A percentile compares a stretch with the other conserved stretches of the same genome.
Evolutionary conservation across 2,329 filamentous ascomycete genomes (phyloP).

Genomic region (Pseudopithomyces maydicus): DNA sequence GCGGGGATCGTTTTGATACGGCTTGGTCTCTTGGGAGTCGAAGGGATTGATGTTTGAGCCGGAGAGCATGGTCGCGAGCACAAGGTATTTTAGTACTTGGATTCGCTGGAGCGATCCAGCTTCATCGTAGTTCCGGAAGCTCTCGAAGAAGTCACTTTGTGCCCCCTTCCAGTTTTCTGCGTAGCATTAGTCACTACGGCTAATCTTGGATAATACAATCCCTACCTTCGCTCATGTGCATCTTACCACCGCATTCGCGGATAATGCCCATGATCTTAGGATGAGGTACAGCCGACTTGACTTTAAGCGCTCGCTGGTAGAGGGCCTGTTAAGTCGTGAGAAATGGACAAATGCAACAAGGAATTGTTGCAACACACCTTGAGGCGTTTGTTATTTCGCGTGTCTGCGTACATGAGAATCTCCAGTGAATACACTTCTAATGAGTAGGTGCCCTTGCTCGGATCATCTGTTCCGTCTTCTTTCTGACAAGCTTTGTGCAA

Average conservation of each 20-base stretch:
- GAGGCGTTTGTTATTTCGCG: constrained; percentile 94
- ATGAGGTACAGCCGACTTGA: constrained; percentile 96
- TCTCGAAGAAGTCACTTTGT: constrained; percentile 97
- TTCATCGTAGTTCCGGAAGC: constrained; percentile 98
- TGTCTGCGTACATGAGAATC: constrained; percentile 98
- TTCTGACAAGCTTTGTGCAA: constrained; percentile 87
- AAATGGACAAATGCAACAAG: constrained; percentile 24
- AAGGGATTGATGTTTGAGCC: constrained; percentile 98
- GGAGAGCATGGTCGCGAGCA: constrained; percentile 97
- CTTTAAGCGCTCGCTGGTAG: constrained; percentile 88
- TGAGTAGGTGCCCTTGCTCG: constrained; percentile 94
- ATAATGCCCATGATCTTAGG: constrained; percentile 99
- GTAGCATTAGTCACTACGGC: constrained; percentile 26
- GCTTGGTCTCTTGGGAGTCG: constrained; percentile 97
- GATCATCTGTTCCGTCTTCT: constrained; percentile 85
- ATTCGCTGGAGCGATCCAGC: constrained; percentile 95
- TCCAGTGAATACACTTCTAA: constrained; percentile 95
- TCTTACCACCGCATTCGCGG: constrained; percentile 97
- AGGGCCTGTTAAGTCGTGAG: constrained; percentile 59
- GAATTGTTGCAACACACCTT: constrained; percentile 60
- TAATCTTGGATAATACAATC: constrained; percentile 14
- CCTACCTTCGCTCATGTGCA: constrained; percentile 93
- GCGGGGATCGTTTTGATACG: constrained; percentile 92
- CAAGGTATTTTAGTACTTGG: constrained; percentile 94
- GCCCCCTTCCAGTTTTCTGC: constrained; percentile 96